Percentiles rank a stretch among this genome's conserved stretches.
Evolutionary conservation across 306 rosid species (phyloP).

Genomic region (Neltuma alba): DNA sequence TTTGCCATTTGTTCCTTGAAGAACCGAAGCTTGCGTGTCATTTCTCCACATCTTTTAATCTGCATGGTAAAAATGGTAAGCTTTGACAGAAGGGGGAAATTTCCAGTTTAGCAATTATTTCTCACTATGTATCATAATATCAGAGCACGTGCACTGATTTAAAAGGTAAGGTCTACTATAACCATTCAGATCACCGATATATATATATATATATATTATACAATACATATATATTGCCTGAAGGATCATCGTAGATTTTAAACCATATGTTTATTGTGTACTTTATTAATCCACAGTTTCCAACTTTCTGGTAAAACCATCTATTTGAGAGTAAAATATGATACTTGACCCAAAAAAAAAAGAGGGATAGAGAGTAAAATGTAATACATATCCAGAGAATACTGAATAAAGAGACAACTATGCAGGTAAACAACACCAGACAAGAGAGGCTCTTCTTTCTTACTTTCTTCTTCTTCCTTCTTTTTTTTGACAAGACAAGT

Average conservation of each 20-base stretch:
- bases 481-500: background rate
- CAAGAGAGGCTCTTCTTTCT: background rate
- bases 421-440: constrained; percentile 1
- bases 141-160: background rate
- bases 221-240: background rate
- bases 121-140: background rate
- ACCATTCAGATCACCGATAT: background rate
- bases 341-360: too few species aligned
- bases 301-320: background rate
- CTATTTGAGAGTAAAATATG: background rate
- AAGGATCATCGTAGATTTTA: background rate
- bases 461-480: background rate
- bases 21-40: constrained; percentile 74
- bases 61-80: constrained; percentile 37
- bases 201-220: background rate
- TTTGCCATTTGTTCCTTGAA: constrained; percentile 77
- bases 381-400: background rate
- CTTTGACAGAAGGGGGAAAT: background rate
- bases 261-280: background rate
- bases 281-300: background rate
- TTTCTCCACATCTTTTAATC: constrained; percentile 85
- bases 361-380: background rate
- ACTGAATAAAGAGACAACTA: constrained; percentile 33
- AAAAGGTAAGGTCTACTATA: background rate
- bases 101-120: constrained; percentile 7